A percentile compares a stretch with the other conserved stretches of the same genome.
Conservation (phyloP, 1,284 basidiomycete genomes). For the Sporisorium sorghi region DNA sequence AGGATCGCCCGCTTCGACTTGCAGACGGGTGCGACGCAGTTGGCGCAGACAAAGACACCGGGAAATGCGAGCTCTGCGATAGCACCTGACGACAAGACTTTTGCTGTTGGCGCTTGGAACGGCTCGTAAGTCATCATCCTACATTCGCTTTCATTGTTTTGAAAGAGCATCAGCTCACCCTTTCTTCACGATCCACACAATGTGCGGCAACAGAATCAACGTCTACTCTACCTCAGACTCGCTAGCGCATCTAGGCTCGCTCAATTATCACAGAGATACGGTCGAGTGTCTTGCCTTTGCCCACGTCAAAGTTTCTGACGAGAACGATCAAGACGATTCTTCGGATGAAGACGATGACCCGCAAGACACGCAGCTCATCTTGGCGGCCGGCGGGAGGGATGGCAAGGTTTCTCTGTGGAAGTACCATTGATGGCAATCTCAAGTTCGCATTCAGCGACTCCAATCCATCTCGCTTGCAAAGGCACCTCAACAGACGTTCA, state of each 20-base stretch:
- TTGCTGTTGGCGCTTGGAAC: slow-evolving; percentile 43
- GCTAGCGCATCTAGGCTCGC: slow-evolving; percentile 15
- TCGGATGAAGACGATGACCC: slow-evolving; percentile 2
- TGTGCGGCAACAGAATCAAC: slow-evolving; percentile 12
- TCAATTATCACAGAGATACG: slow-evolving; percentile 39
- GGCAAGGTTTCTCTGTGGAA: slow-evolving; percentile 51
- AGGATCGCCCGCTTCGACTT: slow-evolving; percentile 29
- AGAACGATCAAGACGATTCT: slow-evolving; percentile 4
- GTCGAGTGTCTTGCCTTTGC: slow-evolving; percentile 37
- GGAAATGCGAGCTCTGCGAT: slow-evolving; percentile 36
- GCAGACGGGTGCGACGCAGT: background rate
- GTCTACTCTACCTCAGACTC: slow-evolving; percentile 10
- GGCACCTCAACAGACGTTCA: background rate
- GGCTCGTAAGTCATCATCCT: slow-evolving; percentile 44
- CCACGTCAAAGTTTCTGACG: background rate
- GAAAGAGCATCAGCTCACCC: background rate
- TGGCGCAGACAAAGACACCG: slow-evolving; percentile 11
- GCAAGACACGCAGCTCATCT: slow-evolving; percentile 6
- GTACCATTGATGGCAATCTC: slow-evolving; percentile 18
- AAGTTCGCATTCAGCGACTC: background rate
- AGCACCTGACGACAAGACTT: slow-evolving; percentile 13
- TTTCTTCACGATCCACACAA: background rate
- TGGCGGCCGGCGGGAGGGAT: slow-evolving; percentile 43
- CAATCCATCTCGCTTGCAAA: background rate
- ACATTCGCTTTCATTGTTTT: background rate